These are phyloP conservation scores for Aureobasidium sp. DNA, from an alignment of 2,329 filamentous ascomycete genomes.

Conservation along the genomic window DNA sequence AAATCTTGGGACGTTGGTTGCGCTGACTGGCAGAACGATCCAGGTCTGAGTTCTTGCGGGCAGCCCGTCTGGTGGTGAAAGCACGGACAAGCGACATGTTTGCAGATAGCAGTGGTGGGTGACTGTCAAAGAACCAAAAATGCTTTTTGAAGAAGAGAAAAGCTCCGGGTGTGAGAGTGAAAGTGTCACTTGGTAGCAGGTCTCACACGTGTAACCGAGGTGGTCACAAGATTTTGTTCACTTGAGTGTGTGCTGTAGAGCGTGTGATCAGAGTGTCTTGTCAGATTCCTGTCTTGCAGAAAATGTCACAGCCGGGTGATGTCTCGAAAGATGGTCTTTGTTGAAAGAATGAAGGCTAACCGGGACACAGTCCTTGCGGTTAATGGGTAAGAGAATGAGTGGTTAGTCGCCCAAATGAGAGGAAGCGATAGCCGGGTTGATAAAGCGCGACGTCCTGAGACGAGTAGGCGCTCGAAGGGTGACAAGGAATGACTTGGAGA, in stretches of 20 bases:
- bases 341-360: constrained; percentile 11
- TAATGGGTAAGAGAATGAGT: constrained; percentile 7
- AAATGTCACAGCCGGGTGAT: constrained; percentile 1
- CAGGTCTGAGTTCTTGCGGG: constrained; percentile 45
- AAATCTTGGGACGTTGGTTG: constrained; percentile 62
- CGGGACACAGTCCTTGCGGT: constrained; percentile 13
- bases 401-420: constrained; percentile 9
- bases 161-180: constrained; percentile 5
- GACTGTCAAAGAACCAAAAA: background rate
- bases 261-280: constrained; percentile 6
- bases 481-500: constrained; percentile 10
- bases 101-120: constrained; percentile 10
- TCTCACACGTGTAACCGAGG: constrained; percentile 7
- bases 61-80: constrained; percentile 57
- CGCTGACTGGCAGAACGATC: constrained; percentile 40
- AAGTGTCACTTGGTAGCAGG: constrained; percentile 8
- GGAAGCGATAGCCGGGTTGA: constrained; percentile 7
- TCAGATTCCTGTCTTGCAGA: constrained; percentile 11
- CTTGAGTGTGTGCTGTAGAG: background rate
- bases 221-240: constrained; percentile 1
- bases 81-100: constrained; percentile 57
- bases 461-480: constrained; percentile 5
- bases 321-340: background rate
- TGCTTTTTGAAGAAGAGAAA: background rate
- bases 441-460: constrained; percentile 9